Conservation (phyloP, 2,329 filamentous ascomycete genomes). For the Trichoderma arundinaceum region DNA sequence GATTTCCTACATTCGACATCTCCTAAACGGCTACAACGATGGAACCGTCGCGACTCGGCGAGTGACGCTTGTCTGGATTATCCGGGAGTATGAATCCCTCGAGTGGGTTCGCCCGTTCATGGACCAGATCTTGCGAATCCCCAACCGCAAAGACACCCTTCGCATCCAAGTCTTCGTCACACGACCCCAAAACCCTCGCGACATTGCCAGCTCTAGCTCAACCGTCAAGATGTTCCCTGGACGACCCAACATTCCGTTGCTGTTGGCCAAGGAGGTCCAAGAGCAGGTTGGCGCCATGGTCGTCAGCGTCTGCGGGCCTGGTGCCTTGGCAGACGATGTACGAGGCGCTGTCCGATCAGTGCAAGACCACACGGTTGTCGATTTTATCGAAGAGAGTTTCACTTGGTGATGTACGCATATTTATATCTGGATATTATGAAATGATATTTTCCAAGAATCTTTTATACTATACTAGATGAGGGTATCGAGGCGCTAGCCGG, state of each 20-base stretch:
- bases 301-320: slow-evolving; percentile 80
- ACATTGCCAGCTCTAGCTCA: slow-evolving; percentile 75
- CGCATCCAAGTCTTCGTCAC: slow-evolving; percentile 91
- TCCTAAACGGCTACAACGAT: slow-evolving; percentile 71
- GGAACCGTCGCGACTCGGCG: slow-evolving; percentile 80
- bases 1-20: slow-evolving; percentile 81
- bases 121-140: slow-evolving; percentile 75
- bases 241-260: slow-evolving; percentile 77
- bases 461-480: slow-evolving; percentile 29
- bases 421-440: slow-evolving; percentile 25
- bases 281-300: slow-evolving; percentile 87
- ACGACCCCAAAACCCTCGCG: slow-evolving; percentile 79
- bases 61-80: slow-evolving; percentile 87
- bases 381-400: slow-evolving; percentile 81
- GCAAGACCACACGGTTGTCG: slow-evolving; percentile 68
- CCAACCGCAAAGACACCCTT: slow-evolving; percentile 79
- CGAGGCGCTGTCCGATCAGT: slow-evolving; percentile 68
- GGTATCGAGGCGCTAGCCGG: slow-evolving; percentile 13
- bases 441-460: slow-evolving; percentile 2
- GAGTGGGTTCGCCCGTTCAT: slow-evolving; percentile 94
- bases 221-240: slow-evolving; percentile 94
- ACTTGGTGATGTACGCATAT: slow-evolving; percentile 56
- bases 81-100: slow-evolving; percentile 85
- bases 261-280: slow-evolving; percentile 82
- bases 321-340: slow-evolving; percentile 76